Evolutionary conservation across 1,284 basidiomycete species (phyloP), one percentile per base, ranked within the genome.

Genomic region (Sanghuangporus sanghuang): DNA sequence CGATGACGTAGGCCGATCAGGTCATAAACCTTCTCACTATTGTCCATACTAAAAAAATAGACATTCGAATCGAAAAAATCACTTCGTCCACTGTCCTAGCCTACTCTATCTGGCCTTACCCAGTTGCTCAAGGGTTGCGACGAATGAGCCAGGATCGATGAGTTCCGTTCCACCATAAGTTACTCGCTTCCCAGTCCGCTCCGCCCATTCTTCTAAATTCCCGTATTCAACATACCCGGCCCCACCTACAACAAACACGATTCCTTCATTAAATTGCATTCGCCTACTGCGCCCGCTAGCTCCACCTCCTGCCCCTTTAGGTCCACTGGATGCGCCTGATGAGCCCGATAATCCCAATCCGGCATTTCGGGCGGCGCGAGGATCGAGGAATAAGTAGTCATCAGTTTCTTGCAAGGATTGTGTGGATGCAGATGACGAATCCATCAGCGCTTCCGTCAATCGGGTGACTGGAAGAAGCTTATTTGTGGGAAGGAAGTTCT

Each of bases 161-260:
- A 99, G 95, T 74, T 99, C 97, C 11, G 97, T 99, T 23, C 93
- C 92, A 12, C 97, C 97, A 73, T 99, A 99, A 35, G 93, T 93
- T 57, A 99, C 87, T 70, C 85, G 85, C 77, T 93, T 93, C 16
- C 90, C 90, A 9, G 85, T 85, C 74, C 86, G 86, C 53, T 74
- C 77, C 6, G 90, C 92, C 92, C 94, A 96, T 74, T 98, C 96
- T 72, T 91, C 86, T 68, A 99, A 76, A 74, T 99, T 99, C 6
- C 95, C 93, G 71, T 96, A 98, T 76, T 99, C 97, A 59, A 99
- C 95, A 72, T 99, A 97, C 21, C 95, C 91, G 1, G 95, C 97
- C 3, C 97, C 97, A 4, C 97, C 97, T 0, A 99, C 96, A 14
- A 99, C 82, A 70, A 99, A 99, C 1, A 99, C 92, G 69, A 95